Conservation (phyloP, 176 grass and related monocot species). For the Triticum timopheevii region DNA sequence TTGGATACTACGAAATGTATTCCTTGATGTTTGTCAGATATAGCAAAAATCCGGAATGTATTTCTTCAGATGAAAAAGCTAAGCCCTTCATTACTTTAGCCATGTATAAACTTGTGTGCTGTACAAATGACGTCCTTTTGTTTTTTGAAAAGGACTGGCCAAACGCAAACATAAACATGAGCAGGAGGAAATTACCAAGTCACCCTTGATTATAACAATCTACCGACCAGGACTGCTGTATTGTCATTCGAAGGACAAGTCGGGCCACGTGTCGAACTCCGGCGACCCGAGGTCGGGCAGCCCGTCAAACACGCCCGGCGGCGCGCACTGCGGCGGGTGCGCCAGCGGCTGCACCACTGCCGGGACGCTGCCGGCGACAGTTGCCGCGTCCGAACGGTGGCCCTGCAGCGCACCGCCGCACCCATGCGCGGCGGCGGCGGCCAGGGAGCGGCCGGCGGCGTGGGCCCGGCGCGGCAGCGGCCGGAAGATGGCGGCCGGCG, state of each 20-base stretch:
- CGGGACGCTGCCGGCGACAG: neutral
- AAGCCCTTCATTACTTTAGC: too few species aligned
- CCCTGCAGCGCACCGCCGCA: neutral
- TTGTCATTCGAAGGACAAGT: slow-evolving; percentile 15
- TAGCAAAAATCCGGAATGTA: too few species aligned
- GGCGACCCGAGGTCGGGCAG: slow-evolving; percentile 48
- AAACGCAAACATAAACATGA: neutral
- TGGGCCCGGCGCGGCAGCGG: slow-evolving; percentile 45
- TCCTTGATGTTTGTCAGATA: too few species aligned
- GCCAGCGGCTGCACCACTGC: neutral
- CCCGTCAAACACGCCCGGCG: slow-evolving; percentile 37
- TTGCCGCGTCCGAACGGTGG: neutral
- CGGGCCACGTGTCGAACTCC: slow-evolving; percentile 47
- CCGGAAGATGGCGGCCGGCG: slow-evolving; percentile 47
- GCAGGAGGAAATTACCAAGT: neutral
- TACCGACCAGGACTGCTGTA: neutral
- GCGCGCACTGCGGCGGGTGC: slow-evolving; percentile 7
- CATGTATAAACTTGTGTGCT: neutral
- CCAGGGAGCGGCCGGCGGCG: neutral
- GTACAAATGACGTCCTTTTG: neutral
- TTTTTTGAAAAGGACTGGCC: neutral
- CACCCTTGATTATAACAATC: neutral
- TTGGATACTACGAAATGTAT: too few species aligned
- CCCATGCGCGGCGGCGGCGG: neutral
- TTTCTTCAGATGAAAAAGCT: neutral